Base-by-base conservation (phyloP, 179 eudicot species). In the Beta macrorhiza region DNA sequence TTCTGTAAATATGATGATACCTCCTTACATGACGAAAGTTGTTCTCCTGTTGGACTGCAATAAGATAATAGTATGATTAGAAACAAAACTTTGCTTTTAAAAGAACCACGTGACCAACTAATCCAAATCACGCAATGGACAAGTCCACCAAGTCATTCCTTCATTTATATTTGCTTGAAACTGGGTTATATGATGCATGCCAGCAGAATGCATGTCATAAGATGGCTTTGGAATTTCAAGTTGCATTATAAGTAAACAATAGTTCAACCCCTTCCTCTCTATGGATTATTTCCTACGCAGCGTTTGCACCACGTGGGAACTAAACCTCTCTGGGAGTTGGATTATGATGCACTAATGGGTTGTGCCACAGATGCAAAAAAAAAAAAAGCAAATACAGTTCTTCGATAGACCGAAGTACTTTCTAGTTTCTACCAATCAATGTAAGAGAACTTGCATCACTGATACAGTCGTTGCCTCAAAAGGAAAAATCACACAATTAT, bases 1-100 rank as follows among this genome's bases (percentile, higher is more conserved):
- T 92, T 85, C 58, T 81, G 84, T 71, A 91, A 82, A 89, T 85
- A 91, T n/a, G 89, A 87, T 19, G 92, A 84, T 75, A 84, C 93
- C 76, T 91, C 95, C 78, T 86, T 90, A 87, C 93, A 89, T 57
- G 95, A 86, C 78, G 82, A 11, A 82, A 91, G 86, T 20, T 90
- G 91, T 84, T 90, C 88, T 85, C 95, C 93, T 65, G 85, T 80
- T 70, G 95, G 95, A 84, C 95, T 91, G 87, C 67, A 81, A 76
- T 55, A 81, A 77, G 73, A 72, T 2, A 79, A 52, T 56, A 25
- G 44, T 74, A 57, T 61, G 42, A 49, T 4, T 49, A 19, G 57
- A 78, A 16, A 69, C 77, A 49, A 70, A 25, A 58, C 14, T 5
- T 32, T 14, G 12, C 17, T 37, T 22, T 68, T 58, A 55, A 47